Evolutionary conservation across 2,329 filamentous ascomycete genomes (phyloP), one percentile per base, ranked within the genome.

Genomic region (Fusarium newnesense): DNA sequence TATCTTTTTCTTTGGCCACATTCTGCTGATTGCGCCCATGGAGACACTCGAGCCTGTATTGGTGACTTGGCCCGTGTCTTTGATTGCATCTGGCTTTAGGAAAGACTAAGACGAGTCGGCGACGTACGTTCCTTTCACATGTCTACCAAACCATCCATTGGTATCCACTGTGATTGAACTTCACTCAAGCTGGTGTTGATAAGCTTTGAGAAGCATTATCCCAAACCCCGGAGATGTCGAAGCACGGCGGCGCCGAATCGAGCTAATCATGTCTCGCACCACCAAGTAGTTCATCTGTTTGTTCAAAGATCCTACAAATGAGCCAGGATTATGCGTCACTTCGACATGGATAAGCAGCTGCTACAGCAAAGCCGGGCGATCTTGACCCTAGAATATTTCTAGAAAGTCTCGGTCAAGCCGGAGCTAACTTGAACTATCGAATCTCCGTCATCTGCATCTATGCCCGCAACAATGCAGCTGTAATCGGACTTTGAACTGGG

Each of bases 171-270:
- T 11, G 18, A 32, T 15, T 11, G 36, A 11, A 15, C 32, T 11
- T 37, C 5, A 21, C 7, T 21, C 18, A 0, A 10, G 26, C 9
- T 56, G 21, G 26, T 42, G 26, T 54, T 42, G 52, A n/a, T n/a
- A 24, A 32, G 15, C 24, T 28, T 30, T 5, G 50, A 42, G 10
- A 32, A 24, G 37, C 16, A 30, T 32, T 19, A 32, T 32, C 21
- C 5, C 3, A 9, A 24, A 2, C 10, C 28, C 8, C 36, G 53
- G 26, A 43, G 6, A 19, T 24, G 19, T 43, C 13, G 37, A 42
- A 43, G 28, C 52, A 30, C 6, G 8, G 10, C 4, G 1, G 5
- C 10, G 1, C 21, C 13, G 15, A 32, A n/a, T 2, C 2, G 16
- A 54, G 3, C 19, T 10, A 37, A 54, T 30, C 18, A n/a, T n/a